Conservation (phyloP, 306 rosid species). For the Malus asiatica region DNA sequence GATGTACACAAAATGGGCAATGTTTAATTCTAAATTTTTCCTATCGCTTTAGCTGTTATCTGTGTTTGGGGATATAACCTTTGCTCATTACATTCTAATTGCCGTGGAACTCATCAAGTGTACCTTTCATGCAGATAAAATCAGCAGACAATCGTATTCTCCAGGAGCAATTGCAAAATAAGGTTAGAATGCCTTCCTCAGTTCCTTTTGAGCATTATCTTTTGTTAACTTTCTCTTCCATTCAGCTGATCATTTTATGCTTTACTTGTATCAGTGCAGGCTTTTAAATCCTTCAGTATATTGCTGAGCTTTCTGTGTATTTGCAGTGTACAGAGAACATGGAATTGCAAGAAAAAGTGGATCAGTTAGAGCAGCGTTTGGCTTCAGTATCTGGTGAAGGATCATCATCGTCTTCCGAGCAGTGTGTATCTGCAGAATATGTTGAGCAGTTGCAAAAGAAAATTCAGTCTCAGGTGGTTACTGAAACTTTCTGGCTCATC, state of each 20-base stretch:
- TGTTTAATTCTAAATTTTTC: neutral
- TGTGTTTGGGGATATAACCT: neutral
- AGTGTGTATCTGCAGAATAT: conserved; percentile 42
- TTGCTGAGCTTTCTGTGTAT: conserved; percentile 6
- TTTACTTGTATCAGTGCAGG: neutral
- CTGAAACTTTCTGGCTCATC: conserved; percentile 1
- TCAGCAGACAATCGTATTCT: conserved; percentile 96
- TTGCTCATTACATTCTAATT: too few relatives aligned
- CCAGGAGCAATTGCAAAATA: conserved; percentile 85
- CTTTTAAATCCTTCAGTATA: neutral
- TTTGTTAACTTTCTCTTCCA: neutral
- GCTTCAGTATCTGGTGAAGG: conserved; percentile 37
- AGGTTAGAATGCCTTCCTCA: conserved; percentile 37
- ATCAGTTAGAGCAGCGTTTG: conserved; percentile 57
- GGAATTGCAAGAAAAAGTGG: conserved; percentile 66
- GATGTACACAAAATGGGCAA: conserved; percentile 7
- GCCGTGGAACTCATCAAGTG: neutral
- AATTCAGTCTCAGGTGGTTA: conserved; percentile 74
- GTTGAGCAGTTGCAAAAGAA: conserved; percentile 68
- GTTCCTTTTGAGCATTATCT: neutral
- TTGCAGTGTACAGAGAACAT: conserved; percentile 74
- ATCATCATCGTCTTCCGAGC: conserved; percentile 30
- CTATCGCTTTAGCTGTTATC: neutral
- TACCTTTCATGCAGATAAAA: conserved; percentile 52
- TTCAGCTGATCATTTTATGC: neutral